Conservation (phyloP, 345 rosid genomes). For the Erysimum cheiranthoides region DNA sequence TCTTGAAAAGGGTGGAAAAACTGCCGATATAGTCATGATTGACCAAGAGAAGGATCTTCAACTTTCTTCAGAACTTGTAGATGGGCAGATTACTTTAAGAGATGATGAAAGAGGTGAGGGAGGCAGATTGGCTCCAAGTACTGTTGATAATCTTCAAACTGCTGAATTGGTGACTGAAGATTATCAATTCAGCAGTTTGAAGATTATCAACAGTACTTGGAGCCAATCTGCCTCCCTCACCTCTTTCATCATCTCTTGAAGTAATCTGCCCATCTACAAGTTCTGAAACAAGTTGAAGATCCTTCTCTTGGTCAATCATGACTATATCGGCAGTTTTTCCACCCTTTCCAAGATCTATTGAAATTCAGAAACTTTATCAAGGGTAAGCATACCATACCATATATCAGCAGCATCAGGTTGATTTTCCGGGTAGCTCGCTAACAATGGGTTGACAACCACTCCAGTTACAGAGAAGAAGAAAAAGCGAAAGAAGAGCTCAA, state of each 20-base stretch:
- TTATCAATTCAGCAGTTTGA: constrained; percentile 6
- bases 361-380: neutral
- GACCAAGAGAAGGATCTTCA: constrained; percentile 23
- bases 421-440: no score
- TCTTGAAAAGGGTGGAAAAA: constrained; percentile 1
- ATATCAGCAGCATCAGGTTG: no score
- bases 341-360: constrained; percentile 5
- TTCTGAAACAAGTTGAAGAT: constrained; percentile 11
- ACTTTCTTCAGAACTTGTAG: constrained; percentile 4
- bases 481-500: constrained; percentile 27
- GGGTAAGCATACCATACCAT: constrained; percentile 12
- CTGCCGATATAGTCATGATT: neutral
- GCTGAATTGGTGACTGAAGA: neutral
- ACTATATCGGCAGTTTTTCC: neutral
- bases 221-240: constrained; percentile 8
- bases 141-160: neutral
- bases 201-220: neutral
- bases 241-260: constrained; percentile 11
- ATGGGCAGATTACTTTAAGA: neutral
- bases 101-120: constrained; percentile 14
- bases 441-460: constrained; percentile 14
- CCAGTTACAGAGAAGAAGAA: constrained; percentile 20
- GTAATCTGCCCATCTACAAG: neutral
- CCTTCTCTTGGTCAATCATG: constrained; percentile 19
- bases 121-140: constrained; percentile 8